A percentile compares a stretch with the other conserved stretches of the same genome.
These are phyloP conservation scores for Xylariales sp. DNA, from an alignment of 2,329 filamentous ascomycete species.

Conservation along the genomic window DNA sequence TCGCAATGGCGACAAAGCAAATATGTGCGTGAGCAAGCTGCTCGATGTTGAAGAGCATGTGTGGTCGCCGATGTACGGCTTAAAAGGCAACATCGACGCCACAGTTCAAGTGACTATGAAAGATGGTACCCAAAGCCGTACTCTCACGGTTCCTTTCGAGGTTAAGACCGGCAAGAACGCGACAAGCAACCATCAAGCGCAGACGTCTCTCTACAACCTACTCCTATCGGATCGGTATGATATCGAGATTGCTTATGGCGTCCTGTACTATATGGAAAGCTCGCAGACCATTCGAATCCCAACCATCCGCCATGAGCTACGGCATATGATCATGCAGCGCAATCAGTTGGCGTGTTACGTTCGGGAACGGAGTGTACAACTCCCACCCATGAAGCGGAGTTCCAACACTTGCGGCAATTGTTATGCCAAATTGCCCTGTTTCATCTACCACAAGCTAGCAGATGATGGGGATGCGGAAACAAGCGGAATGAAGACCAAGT, in stretches of 20 bases:
- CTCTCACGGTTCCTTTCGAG: constrained; percentile 85
- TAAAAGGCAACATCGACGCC: constrained; percentile 97
- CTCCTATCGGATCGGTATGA: constrained; percentile 93
- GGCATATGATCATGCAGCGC: constrained; percentile 94
- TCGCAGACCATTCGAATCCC: constrained; percentile 83
- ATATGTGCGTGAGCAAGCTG: constrained; percentile 85
- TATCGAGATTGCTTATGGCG: constrained; percentile 81
- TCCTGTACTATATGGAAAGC: constrained; percentile 92
- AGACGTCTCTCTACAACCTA: constrained; percentile 91
- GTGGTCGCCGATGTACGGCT: constrained; percentile 95
- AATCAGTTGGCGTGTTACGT: constrained; percentile 86
- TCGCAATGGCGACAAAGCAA: constrained; percentile 68
- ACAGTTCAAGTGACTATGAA: constrained; percentile 84
- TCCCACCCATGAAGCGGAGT: constrained; percentile 82
- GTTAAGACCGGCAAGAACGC: constrained; percentile 89
- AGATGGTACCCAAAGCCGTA: constrained; percentile 61
- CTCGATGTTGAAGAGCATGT: constrained; percentile 97
- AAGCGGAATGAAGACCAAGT: constrained; percentile 76
- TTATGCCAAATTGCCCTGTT: constrained; percentile 87
- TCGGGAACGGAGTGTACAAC: constrained; percentile 69
- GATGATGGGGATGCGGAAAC: constrained; percentile 78
- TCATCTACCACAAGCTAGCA: constrained; percentile 86
- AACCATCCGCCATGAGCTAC: constrained; percentile 78
- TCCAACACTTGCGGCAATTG: constrained; percentile 79
- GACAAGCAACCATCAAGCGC: constrained; percentile 79